These are phyloP conservation scores for Asterophora parasitica DNA, from an alignment of 768 basidiomycete species.

Conservation along the genomic window DNA sequence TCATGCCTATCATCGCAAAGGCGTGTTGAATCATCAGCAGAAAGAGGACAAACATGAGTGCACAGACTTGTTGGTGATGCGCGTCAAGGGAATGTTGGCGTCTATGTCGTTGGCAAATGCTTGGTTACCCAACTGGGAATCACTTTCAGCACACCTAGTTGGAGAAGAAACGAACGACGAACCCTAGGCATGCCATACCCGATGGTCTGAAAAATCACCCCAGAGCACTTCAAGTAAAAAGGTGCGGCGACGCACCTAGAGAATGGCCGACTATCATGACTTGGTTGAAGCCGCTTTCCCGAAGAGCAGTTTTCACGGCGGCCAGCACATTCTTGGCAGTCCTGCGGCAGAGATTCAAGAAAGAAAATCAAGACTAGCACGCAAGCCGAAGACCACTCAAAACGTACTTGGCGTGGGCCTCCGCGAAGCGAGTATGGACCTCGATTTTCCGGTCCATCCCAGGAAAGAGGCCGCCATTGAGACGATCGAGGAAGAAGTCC, in stretches of 20 bases:
- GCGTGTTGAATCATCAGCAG: neutral
- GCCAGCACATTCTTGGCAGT: slow-evolving; percentile 36
- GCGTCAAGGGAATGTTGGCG: slow-evolving; percentile 18
- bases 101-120: slow-evolving; percentile 26
- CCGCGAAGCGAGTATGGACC: slow-evolving; percentile 46
- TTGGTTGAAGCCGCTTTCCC: slow-evolving; percentile 25
- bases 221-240: slow-evolving; percentile 36
- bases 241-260: slow-evolving; percentile 14
- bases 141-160: neutral
- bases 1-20: slow-evolving; percentile 1
- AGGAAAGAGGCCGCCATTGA: slow-evolving; percentile 43
- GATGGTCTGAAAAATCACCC: slow-evolving; percentile 31
- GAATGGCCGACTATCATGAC: slow-evolving; percentile 46
- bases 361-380: no score
- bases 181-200: slow-evolving; percentile 43
- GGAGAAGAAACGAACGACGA: neutral
- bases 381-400: no score
- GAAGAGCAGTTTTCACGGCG: slow-evolving; percentile 39
- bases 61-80: slow-evolving; percentile 8
- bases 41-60: neutral
- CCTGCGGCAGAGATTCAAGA: slow-evolving; percentile 18
- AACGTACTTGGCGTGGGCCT: slow-evolving; percentile 40
- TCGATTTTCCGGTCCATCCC: slow-evolving; percentile 38
- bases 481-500: slow-evolving; percentile 28
- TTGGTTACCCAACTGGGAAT: slow-evolving; percentile 30